phyloP scores from a whole-genome alignment of 305 asterid genomes.

The Rubia peregrina region DNA sequence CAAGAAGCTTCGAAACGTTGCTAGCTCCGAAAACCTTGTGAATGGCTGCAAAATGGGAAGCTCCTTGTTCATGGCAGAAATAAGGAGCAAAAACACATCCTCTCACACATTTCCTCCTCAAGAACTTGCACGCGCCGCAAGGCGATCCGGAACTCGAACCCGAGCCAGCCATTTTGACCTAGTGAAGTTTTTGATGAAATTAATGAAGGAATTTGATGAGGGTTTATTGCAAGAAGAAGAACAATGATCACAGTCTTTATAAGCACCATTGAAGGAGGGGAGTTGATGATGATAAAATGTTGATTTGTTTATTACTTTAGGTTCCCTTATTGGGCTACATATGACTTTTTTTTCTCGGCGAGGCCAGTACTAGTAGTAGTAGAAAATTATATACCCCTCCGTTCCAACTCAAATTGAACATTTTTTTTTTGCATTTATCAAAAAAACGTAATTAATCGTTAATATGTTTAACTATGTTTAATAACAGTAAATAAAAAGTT shows the following conservation, averaged over 20 bases:
- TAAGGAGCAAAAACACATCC: conserved; percentile 97
- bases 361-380: neutral
- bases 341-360: conserved; percentile 18
- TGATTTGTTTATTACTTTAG: conserved; percentile 37
- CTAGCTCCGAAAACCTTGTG: conserved; percentile 97
- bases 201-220: neutral
- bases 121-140: conserved; percentile 95
- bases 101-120: conserved; percentile 82
- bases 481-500: no score
- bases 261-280: conserved; percentile 36
- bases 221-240: conserved; percentile 22
- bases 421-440: no score
- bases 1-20: conserved; percentile 78
- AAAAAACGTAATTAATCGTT: no score
- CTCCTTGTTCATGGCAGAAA: conserved; percentile 90
- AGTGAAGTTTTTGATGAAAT: conserved; percentile 7
- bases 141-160: conserved; percentile 61
- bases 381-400: conserved; percentile 10
- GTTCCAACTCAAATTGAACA: no score
- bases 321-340: conserved; percentile 83
- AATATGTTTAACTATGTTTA: no score
- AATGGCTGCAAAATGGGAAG: conserved; percentile 79
- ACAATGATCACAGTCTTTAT: conserved; percentile 34
- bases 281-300: conserved; percentile 31
- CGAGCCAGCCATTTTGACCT: conserved; percentile 49